Conservation (phyloP, 1,139 yeast species). For the Kluyveromyces marxianus region DNA sequence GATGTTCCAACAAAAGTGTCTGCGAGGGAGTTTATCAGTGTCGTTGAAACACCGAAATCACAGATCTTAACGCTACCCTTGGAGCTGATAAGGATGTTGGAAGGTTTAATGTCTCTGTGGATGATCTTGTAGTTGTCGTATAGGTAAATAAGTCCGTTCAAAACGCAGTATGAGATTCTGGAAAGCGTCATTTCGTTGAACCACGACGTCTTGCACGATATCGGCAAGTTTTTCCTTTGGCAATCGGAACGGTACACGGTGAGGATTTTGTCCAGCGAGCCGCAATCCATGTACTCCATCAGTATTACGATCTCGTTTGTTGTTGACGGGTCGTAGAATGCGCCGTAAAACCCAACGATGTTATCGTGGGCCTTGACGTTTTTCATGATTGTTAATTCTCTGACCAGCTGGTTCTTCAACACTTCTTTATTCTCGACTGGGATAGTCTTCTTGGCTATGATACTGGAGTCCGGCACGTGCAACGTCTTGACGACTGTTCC, state of each 20-base stretch:
- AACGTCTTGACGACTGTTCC: slow-evolving; percentile 87
- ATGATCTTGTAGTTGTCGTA: slow-evolving; percentile 79
- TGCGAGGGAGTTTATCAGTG: slow-evolving; percentile 83
- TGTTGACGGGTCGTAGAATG: slow-evolving; percentile 39
- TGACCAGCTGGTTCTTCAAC: slow-evolving; percentile 75
- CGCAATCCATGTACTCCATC: slow-evolving; percentile 95
- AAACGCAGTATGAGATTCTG: slow-evolving; percentile 67
- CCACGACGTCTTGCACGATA: slow-evolving; percentile 31
- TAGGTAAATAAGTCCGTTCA: slow-evolving; percentile 74
- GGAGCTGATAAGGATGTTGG: slow-evolving; percentile 74
- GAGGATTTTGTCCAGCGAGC: slow-evolving; percentile 77
- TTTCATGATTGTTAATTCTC: slow-evolving; percentile 85
- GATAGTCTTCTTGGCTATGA: slow-evolving; percentile 87
- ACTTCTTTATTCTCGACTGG: slow-evolving; percentile 78
- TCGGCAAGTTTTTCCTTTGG: slow-evolving; percentile 14
- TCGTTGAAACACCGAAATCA: slow-evolving; percentile 92
- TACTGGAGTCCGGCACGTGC: slow-evolving; percentile 79
- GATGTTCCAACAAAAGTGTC: slow-evolving; percentile 98
- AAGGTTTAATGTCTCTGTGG: slow-evolving; percentile 90
- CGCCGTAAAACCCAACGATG: slow-evolving; percentile 87
- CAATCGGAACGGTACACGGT: slow-evolving; percentile 30
- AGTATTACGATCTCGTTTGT: slow-evolving; percentile 50
- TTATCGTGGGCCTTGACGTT: slow-evolving; percentile 74
- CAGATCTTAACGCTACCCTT: slow-evolving; percentile 77
- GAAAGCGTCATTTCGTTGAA: slow-evolving; percentile 65